phyloP scores from a whole-genome alignment of 2,329 filamentous ascomycete species.

The Fusarium buharicum region DNA sequence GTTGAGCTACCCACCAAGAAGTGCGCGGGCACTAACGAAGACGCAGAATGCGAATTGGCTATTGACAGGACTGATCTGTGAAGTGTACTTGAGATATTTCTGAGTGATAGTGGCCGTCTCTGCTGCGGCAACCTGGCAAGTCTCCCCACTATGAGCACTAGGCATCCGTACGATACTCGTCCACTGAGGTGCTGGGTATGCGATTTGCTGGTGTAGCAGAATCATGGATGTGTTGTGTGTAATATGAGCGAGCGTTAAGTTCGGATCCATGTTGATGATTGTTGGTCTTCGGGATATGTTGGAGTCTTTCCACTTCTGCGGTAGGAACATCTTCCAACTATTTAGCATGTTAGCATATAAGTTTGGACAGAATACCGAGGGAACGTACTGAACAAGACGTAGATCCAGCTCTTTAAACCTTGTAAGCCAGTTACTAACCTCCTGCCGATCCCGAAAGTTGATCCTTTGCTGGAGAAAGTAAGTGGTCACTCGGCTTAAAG shows the following conservation, averaged over 20 bases:
- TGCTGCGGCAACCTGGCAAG: constrained; percentile 57
- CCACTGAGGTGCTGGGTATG: constrained; percentile 53
- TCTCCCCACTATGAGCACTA: constrained; percentile 59
- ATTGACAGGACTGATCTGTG: constrained; percentile 29
- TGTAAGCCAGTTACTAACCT: constrained; percentile 56
- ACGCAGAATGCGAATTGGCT: constrained; percentile 59
- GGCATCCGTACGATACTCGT: constrained; percentile 49
- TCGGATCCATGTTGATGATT: constrained; percentile 57
- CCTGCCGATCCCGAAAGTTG: constrained; percentile 52
- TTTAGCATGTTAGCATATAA: accelerated
- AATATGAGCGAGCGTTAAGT: constrained; percentile 60
- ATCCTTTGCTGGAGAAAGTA: constrained; percentile 59
- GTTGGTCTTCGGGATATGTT: constrained; percentile 44
- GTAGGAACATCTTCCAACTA: constrained; percentile 51
- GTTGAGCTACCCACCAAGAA: constrained; percentile 44
- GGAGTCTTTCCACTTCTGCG: constrained; percentile 50
- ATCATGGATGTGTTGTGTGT: constrained; percentile 63
- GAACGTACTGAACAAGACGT: constrained; percentile 54
- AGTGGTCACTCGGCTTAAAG: constrained; percentile 55
- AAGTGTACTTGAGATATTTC: constrained; percentile 57
- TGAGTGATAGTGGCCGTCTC: constrained; percentile 59
- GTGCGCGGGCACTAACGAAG: constrained; percentile 57
- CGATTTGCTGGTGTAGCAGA: constrained; percentile 60
- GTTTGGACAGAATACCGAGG: too few relatives aligned
- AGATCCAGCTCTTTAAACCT: constrained; percentile 61